A percentile compares a stretch with the other conserved stretches of the same genome.
Evolutionary conservation across 805 yeast species (phyloP).

Genomic region (Saturnispora saitoi): DNA sequence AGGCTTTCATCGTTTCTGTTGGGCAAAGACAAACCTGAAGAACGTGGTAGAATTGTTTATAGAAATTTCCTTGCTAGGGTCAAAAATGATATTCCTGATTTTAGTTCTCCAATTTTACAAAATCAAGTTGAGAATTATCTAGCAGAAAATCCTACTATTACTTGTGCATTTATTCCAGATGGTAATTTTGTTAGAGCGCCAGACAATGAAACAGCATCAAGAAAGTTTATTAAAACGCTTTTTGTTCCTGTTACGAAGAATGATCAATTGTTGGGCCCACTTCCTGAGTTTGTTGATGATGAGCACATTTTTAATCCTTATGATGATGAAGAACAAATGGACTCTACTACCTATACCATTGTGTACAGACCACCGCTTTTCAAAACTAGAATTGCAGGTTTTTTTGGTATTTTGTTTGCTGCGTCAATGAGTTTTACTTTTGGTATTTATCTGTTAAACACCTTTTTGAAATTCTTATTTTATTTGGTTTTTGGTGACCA

Average conservation of each 20-base stretch:
- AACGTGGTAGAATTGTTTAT: slow-evolving; percentile 61
- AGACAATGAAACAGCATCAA: slow-evolving; percentile 63
- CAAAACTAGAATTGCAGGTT: slow-evolving; percentile 43
- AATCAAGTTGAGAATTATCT: slow-evolving; percentile 39
- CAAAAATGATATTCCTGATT: slow-evolving; percentile 32
- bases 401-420: slow-evolving; percentile 39
- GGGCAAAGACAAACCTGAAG: slow-evolving; percentile 51
- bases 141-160: slow-evolving; percentile 31
- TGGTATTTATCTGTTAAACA: slow-evolving; percentile 17
- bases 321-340: slow-evolving; percentile 28
- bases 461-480: slow-evolving; percentile 14
- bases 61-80: slow-evolving; percentile 40
- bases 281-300: slow-evolving; percentile 27
- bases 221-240: slow-evolving; percentile 52
- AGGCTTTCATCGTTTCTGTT: slow-evolving; percentile 77
- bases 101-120: slow-evolving; percentile 44
- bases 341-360: slow-evolving; percentile 44
- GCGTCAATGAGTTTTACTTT: slow-evolving; percentile 32
- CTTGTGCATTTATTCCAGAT: slow-evolving; percentile 64
- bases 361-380: slow-evolving; percentile 86
- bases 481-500: background rate
- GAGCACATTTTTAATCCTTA: slow-evolving; percentile 26
- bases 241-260: slow-evolving; percentile 80
- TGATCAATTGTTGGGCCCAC: slow-evolving; percentile 48
- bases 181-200: slow-evolving; percentile 87